A percentile compares a stretch with the other conserved stretches of the same genome.
phyloP scores from a whole-genome alignment of 768 basidiomycete species.

The Leucosporidium creatinivorum region DNA sequence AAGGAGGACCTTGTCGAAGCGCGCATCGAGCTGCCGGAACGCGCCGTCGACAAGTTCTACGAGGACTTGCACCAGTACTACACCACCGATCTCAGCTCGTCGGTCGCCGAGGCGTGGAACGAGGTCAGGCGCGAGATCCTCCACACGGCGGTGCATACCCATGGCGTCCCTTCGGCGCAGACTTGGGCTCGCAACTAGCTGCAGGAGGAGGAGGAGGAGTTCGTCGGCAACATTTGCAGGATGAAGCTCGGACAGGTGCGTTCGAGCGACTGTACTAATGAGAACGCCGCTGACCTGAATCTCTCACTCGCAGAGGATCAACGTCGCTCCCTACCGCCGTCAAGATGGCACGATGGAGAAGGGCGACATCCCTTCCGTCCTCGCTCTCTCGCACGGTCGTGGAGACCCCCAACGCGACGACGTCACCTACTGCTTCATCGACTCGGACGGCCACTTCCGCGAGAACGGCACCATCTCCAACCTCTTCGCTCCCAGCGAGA shows the following conservation, averaged over 20 bases:
- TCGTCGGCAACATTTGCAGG: conserved; percentile 61
- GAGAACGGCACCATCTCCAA: conserved; percentile 85
- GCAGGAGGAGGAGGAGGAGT: conserved; percentile 82
- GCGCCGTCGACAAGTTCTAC: conserved; percentile 61
- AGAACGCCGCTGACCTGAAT: neutral
- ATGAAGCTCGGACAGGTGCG: conserved; percentile 63
- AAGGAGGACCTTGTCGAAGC: conserved; percentile 77
- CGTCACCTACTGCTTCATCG: conserved; percentile 74
- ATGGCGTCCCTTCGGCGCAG: conserved; percentile 73
- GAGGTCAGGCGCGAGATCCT: conserved; percentile 70
- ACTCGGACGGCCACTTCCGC: conserved; percentile 81
- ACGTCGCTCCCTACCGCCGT: conserved; percentile 26
- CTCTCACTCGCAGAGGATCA: conserved; percentile 12
- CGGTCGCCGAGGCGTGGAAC: conserved; percentile 85
- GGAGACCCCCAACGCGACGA: conserved; percentile 89
- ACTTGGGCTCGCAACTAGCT: conserved; percentile 86
- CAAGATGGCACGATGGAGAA: conserved; percentile 54
- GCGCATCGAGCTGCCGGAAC: conserved; percentile 58
- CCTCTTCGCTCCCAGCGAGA: conserved; percentile 42
- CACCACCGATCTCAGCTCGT: conserved; percentile 73
- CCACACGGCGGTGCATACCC: conserved; percentile 66
- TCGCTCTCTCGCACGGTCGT: conserved; percentile 89
- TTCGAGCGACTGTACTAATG: conserved; percentile 2
- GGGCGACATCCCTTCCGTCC: conserved; percentile 68
- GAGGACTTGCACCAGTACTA: conserved; percentile 71